phyloP scores from a whole-genome alignment of 2,329 filamentous ascomycete genomes.

The Paracamarosporium sp. region DNA sequence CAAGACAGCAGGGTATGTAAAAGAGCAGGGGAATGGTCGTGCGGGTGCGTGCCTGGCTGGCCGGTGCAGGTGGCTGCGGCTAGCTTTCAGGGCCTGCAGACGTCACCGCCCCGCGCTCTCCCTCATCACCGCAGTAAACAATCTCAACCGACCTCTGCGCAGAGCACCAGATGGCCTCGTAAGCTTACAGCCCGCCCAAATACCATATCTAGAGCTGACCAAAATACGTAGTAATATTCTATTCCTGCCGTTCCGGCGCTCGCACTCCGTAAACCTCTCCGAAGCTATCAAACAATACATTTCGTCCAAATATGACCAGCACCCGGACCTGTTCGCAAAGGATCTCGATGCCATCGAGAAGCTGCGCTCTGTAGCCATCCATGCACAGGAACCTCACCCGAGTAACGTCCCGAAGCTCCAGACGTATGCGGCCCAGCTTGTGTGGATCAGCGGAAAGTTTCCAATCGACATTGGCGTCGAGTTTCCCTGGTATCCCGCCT shows the following conservation, averaged over 20 bases:
- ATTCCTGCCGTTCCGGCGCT: slow-evolving; percentile 86
- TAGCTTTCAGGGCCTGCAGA: slow-evolving; percentile 7
- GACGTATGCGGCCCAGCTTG: slow-evolving; percentile 87
- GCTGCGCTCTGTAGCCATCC: slow-evolving; percentile 83
- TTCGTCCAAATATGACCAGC: slow-evolving; percentile 97
- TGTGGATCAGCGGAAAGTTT: slow-evolving; percentile 94
- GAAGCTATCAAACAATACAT: slow-evolving; percentile 93
- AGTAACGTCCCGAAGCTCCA: slow-evolving; percentile 90
- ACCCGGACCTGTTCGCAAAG: slow-evolving; percentile 92
- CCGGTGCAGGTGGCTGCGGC: no score
- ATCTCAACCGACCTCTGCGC: slow-evolving; percentile 10
- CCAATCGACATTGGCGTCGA: slow-evolving; percentile 95
- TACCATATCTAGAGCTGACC: slow-evolving; percentile 14
- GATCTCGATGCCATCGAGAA: slow-evolving; percentile 88
- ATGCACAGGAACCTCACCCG: slow-evolving; percentile 84
- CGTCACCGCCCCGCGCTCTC: slow-evolving; percentile 24
- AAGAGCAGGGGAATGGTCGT: no score
- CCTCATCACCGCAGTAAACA: slow-evolving; percentile 23
- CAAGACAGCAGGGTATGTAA: no score
- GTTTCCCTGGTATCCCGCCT: slow-evolving; percentile 93
- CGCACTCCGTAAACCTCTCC: slow-evolving; percentile 78
- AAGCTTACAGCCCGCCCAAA: slow-evolving; percentile 9
- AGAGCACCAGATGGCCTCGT: slow-evolving; percentile 33
- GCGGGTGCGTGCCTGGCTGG: not conserved
- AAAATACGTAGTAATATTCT: slow-evolving; percentile 64